phyloP scores from a whole-genome alignment of 306 rosid species.

The Medicago lupulina region DNA sequence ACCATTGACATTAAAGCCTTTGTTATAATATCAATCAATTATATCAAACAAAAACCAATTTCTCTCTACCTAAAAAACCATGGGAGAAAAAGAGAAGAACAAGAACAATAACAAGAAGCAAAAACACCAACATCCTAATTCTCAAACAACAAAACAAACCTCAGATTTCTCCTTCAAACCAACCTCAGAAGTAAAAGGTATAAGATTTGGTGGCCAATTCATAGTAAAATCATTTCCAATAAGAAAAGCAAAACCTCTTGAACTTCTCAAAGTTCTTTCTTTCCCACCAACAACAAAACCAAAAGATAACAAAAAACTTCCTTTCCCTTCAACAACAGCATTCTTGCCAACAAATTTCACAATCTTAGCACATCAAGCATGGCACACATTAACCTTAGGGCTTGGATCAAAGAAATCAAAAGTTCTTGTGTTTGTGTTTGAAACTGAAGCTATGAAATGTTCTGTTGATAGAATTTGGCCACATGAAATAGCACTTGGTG shows the following conservation, averaged over 20 bases:
- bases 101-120: slow-evolving; percentile 75
- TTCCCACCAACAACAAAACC: slow-evolving; percentile 57
- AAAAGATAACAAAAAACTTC: slow-evolving; percentile 41
- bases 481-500: slow-evolving; percentile 80
- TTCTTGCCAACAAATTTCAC: slow-evolving; percentile 94
- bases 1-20: neutral
- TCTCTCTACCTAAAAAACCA: slow-evolving; percentile 33
- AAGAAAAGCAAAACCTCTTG: slow-evolving; percentile 76
- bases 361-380: slow-evolving; percentile 92
- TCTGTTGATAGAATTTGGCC: slow-evolving; percentile 77
- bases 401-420: slow-evolving; percentile 95
- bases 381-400: slow-evolving; percentile 95
- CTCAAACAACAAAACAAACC: slow-evolving; percentile 66
- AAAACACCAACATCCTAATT: slow-evolving; percentile 88
- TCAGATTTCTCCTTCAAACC: slow-evolving; percentile 96
- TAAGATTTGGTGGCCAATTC: slow-evolving; percentile 96
- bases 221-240: slow-evolving; percentile 90
- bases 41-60: slow-evolving; percentile 31
- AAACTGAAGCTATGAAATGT: slow-evolving; percentile 65
- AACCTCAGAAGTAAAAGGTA: slow-evolving; percentile 83
- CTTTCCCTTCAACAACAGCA: slow-evolving; percentile 89
- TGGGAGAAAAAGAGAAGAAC: slow-evolving; percentile 69
- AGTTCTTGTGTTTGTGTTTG: slow-evolving; percentile 81
- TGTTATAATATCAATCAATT: slow-evolving; percentile 26
- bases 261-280: slow-evolving; percentile 77